These are phyloP conservation scores for Hyparrhenia diplandra DNA, from an alignment of 176 grass and related monocot species.

Conservation along the genomic window DNA sequence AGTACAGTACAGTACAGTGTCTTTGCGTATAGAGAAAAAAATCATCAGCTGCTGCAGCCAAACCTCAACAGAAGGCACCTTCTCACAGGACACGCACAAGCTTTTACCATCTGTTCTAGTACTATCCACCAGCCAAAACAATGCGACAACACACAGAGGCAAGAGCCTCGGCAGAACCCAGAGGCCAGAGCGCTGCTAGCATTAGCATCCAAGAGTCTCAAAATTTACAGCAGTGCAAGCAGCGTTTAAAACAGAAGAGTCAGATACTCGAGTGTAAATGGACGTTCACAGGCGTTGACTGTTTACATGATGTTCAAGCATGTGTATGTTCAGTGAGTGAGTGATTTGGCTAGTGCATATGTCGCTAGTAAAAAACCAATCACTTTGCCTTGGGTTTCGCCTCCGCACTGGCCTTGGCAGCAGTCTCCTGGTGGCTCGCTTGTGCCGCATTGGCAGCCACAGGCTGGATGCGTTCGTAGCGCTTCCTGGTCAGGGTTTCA, in stretches of 20 bases:
- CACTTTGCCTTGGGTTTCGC: constrained; percentile 58
- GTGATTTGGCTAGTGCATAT: neutral
- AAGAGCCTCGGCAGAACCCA: neutral
- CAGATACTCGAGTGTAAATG: too few species aligned
- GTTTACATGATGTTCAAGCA: neutral
- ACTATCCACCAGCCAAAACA: neutral
- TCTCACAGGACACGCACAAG: too few species aligned
- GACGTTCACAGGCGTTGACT: neutral
- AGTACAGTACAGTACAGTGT: neutral
- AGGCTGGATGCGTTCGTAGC: constrained; percentile 70
- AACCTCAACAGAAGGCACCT: too few species aligned
- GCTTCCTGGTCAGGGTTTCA: constrained; percentile 76
- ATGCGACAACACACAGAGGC: too few species aligned
- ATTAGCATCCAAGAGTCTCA: neutral
- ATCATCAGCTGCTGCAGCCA: neutral
- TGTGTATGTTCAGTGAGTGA: neutral
- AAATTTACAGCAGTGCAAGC: neutral
- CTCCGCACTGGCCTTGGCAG: constrained; percentile 26
- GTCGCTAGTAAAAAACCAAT: neutral
- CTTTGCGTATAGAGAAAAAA: too few species aligned
- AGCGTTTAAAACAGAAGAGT: neutral
- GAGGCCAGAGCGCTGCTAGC: neutral
- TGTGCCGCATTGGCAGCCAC: constrained; percentile 45
- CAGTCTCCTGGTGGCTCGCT: neutral
- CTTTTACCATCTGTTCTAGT: neutral